phyloP scores from a whole-genome alignment of 163 green algal genomes.

The Picocystis sp. region DNA sequence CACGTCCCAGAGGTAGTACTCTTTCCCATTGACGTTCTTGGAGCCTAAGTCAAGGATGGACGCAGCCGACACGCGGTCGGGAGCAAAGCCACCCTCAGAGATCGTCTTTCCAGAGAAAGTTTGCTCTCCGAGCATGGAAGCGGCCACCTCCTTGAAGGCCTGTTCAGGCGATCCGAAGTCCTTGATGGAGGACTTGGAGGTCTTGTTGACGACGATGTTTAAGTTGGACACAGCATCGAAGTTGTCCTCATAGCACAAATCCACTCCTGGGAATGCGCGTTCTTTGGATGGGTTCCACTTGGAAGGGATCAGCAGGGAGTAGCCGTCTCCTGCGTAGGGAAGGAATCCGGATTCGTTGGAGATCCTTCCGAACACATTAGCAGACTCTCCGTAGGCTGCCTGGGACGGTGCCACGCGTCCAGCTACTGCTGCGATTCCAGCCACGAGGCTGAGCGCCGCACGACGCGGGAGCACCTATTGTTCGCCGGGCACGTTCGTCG shows the following conservation, averaged over 20 bases:
- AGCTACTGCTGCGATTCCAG: too few relatives aligned
- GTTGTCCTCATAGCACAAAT: constrained; percentile 86
- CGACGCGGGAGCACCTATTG: too few relatives aligned
- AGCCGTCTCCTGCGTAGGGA: constrained; percentile 79
- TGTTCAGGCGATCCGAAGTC: constrained; percentile 59
- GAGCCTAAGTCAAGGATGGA: constrained; percentile 60
- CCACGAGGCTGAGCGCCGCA: too few relatives aligned
- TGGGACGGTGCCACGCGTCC: constrained; percentile 25
- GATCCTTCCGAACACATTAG: constrained; percentile 66
- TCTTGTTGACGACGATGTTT: constrained; percentile 47
- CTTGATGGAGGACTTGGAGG: constrained; percentile 62
- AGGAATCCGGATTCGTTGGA: constrained; percentile 82
- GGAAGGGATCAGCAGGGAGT: constrained; percentile 67
- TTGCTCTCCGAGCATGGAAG: constrained; percentile 73
- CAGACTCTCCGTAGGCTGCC: constrained; percentile 72
- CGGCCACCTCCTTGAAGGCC: constrained; percentile 59
- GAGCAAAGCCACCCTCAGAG: constrained; percentile 80
- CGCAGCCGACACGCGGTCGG: constrained; percentile 57
- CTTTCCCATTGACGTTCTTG: constrained; percentile 84
- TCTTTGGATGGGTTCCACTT: constrained; percentile 97
- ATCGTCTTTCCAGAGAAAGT: constrained; percentile 45
- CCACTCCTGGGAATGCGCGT: constrained; percentile 50
- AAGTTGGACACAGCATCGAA: constrained; percentile 81
- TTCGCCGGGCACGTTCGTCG: too few relatives aligned
- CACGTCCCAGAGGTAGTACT: constrained; percentile 91